phyloP scores from a whole-genome alignment of 148 eudicot genomes.

The Bassia scoparia region DNA sequence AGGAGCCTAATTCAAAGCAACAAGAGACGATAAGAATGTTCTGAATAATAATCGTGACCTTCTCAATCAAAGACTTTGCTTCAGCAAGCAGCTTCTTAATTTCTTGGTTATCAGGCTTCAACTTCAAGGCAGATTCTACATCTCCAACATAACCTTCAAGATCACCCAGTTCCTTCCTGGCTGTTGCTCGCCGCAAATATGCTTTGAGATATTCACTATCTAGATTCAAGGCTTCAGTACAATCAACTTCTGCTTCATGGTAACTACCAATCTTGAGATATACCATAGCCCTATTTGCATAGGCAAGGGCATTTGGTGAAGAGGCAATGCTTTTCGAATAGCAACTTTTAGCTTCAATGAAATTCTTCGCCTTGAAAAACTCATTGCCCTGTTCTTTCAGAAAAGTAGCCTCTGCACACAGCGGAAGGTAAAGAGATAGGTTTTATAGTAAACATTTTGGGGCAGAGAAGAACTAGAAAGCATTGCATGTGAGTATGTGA shows the following conservation, averaged over 20 bases:
- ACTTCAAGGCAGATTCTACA: conserved; percentile 69
- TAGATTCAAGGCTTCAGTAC: conserved; percentile 79
- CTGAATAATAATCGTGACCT: conserved; percentile 31
- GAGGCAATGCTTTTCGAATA: conserved; percentile 82
- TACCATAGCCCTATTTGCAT: conserved; percentile 94
- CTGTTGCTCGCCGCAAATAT: conserved; percentile 76
- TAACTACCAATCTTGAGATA: conserved; percentile 68
- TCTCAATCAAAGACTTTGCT: conserved; percentile 55
- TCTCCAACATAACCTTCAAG: conserved; percentile 69
- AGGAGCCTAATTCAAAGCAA: background rate
- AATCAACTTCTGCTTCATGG: conserved; percentile 84
- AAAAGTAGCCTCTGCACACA: conserved; percentile 6
- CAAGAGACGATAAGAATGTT: conserved; percentile 40
- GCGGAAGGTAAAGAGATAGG: background rate
- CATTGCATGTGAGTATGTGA: too few relatives aligned
- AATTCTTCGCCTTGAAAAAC: conserved; percentile 74
- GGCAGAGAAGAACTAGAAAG: background rate
- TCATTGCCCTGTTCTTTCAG: conserved; percentile 56
- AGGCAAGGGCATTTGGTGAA: conserved; percentile 76
- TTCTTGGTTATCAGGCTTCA: conserved; percentile 77
- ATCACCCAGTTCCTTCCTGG: conserved; percentile 75
- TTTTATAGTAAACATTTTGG: background rate
- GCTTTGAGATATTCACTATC: conserved; percentile 85
- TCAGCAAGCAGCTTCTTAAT: conserved; percentile 62
- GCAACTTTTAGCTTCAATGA: conserved; percentile 71